A percentile compares a stretch with the other conserved stretches of the same genome.
phyloP scores from a whole-genome alignment of 2,329 filamentous ascomycete genomes.

The Diaporthe sp. region DNA sequence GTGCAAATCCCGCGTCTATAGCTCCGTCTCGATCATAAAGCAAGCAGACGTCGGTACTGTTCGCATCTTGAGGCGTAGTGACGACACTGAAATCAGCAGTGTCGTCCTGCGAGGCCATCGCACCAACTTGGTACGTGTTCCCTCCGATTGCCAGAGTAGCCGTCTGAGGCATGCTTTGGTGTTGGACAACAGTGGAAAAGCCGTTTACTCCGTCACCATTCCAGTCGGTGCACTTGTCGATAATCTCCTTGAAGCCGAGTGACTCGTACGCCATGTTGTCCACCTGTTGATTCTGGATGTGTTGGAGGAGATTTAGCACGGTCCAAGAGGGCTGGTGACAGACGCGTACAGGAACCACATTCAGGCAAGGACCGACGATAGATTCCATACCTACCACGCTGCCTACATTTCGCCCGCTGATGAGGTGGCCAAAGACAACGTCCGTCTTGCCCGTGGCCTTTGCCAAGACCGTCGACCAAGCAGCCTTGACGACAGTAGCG shows the following conservation, averaged over 20 bases:
- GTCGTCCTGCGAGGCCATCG: neutral
- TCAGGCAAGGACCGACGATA: neutral
- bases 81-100: constrained; percentile 11
- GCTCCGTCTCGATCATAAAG: neutral
- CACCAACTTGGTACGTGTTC: neutral
- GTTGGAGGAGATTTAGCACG: neutral
- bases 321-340: neutral
- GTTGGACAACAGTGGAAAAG: neutral
- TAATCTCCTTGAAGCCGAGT: neutral
- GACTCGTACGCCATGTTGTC: constrained; percentile 1
- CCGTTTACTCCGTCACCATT: neutral
- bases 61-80: neutral
- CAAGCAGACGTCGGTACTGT: neutral
- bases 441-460: constrained; percentile 48
- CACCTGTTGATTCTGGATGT: constrained; percentile 8
- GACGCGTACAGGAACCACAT: neutral
- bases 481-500: constrained; percentile 56
- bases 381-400: constrained; percentile 41
- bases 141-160: neutral
- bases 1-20: neutral
- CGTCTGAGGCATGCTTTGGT: constrained; percentile 11
- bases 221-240: constrained; percentile 6
- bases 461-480: constrained; percentile 54
- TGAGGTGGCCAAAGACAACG: constrained; percentile 53
- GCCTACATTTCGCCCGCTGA: constrained; percentile 50